A percentile compares a stretch with the other conserved stretches of the same genome.
phyloP scores from a whole-genome alignment of 306 rosid species.

The Lathyrus sativus region DNA sequence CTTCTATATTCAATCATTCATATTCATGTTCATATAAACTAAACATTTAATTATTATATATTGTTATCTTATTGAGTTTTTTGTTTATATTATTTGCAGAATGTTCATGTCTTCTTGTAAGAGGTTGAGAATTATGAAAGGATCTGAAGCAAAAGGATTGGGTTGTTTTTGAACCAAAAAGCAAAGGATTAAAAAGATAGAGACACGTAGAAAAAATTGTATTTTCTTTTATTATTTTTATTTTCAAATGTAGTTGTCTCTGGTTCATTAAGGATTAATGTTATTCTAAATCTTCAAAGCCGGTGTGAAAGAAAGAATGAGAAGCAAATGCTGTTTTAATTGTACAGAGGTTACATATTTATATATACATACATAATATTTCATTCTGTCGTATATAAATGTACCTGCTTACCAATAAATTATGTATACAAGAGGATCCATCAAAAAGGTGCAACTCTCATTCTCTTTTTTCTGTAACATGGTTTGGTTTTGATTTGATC shows the following conservation, averaged over 20 bases:
- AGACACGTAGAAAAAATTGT: conserved; percentile 8
- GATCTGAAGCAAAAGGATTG: conserved; percentile 65
- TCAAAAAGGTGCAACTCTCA: background rate
- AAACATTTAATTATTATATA: background rate
- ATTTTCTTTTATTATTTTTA: conserved; percentile 1
- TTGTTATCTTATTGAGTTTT: conserved; percentile 18
- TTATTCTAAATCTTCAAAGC: conserved; percentile 21
- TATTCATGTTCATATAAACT: background rate
- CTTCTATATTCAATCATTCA: background rate
- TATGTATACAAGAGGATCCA: background rate
- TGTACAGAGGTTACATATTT: conserved; percentile 38
- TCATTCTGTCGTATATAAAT: conserved; percentile 16
- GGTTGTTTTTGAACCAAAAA: conserved; percentile 41
- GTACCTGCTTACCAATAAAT: background rate
- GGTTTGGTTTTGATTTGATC: background rate
- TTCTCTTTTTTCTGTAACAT: background rate
- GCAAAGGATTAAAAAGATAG: conserved; percentile 21
- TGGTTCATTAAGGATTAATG: conserved; percentile 3
- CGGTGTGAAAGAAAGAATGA: background rate
- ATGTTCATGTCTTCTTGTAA: conserved; percentile 69
- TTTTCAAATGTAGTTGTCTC: conserved; percentile 18
- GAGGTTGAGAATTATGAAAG: conserved; percentile 64
- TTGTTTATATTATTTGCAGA: conserved; percentile 39
- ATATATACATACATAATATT: conserved; percentile 25
- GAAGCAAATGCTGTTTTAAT: conserved; percentile 16